Conservation (phyloP, 2,329 filamentous ascomycete species). For the Boeremia lycopersici region DNA sequence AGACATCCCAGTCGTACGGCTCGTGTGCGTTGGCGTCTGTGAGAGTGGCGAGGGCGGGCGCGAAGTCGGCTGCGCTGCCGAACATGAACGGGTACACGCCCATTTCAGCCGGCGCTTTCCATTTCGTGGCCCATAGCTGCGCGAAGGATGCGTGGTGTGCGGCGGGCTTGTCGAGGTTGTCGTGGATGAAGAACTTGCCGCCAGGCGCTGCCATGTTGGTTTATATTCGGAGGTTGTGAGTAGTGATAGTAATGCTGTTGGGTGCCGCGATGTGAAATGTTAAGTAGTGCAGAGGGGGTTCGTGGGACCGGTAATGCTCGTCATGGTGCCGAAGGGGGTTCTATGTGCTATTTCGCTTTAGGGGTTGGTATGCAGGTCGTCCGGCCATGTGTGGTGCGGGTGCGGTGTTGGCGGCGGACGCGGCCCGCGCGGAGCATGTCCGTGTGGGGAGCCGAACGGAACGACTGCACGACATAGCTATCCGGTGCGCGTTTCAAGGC, state of each 20-base stretch:
- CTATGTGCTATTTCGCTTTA: neutral
- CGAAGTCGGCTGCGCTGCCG: constrained; percentile 69
- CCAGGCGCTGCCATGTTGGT: constrained; percentile 49
- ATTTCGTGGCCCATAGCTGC: constrained; percentile 74
- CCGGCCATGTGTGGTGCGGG: constrained; percentile 2
- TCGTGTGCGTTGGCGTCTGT: constrained; percentile 68
- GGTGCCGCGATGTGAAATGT: neutral
- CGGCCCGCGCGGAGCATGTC: neutral
- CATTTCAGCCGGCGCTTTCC: constrained; percentile 69
- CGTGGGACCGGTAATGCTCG: neutral
- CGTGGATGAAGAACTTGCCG: constrained; percentile 55
- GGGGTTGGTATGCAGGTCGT: neutral
- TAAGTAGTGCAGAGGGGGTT: neutral
- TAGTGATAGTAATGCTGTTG: neutral
- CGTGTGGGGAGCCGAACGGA: constrained; percentile 16
- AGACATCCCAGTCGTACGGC: constrained; percentile 65
- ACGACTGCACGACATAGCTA: constrained; percentile 3
- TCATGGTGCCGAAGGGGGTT: neutral
- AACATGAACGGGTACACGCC: constrained; percentile 79
- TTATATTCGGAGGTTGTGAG: neutral
- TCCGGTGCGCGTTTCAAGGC: constrained; percentile 2
- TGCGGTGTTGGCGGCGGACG: neutral
- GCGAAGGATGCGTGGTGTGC: constrained; percentile 55
- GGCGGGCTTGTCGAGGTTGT: constrained; percentile 50
- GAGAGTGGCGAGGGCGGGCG: constrained; percentile 69